Evolutionary conservation across 2,329 filamentous ascomycete genomes (phyloP).

Genomic region (Akanthomyces dipterigenus): DNA sequence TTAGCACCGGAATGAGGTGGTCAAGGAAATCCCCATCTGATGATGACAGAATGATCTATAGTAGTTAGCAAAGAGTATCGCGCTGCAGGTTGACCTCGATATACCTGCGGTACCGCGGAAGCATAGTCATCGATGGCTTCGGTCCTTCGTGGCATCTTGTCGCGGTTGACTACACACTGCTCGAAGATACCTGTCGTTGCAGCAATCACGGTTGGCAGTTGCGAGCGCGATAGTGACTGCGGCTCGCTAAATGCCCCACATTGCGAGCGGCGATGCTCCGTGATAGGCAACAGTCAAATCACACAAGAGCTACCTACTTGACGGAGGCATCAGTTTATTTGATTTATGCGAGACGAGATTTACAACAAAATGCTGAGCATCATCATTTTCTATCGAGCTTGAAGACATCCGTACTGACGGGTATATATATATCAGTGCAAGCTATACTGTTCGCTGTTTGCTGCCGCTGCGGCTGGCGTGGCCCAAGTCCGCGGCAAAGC

Average conservation of each 20-base stretch:
- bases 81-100: conserved; percentile 16
- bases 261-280: not conserved
- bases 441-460: not conserved
- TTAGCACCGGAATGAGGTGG: conserved; percentile 87
- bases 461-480: not conserved
- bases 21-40: conserved; percentile 93
- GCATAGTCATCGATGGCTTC: conserved; percentile 41
- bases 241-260: conserved; percentile 2
- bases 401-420: no score
- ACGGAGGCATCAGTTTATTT: no score
- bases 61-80: conserved; percentile 12
- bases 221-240: not conserved
- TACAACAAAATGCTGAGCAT: no score
- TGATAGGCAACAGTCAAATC: not conserved
- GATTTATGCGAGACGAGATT: no score
- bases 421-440: no score
- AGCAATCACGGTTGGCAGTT: not conserved
- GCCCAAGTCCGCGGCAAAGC: not conserved
- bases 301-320: not conserved
- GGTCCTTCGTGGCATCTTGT: conserved; percentile 38
- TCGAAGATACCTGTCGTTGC: not conserved
- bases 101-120: conserved; percentile 39
- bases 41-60: conserved; percentile 82
- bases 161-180: not conserved
- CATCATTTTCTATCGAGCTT: no score